Evolutionary conservation across 768 basidiomycete genomes (phyloP).

Genomic region (Agaricus sinodeliciosus): DNA sequence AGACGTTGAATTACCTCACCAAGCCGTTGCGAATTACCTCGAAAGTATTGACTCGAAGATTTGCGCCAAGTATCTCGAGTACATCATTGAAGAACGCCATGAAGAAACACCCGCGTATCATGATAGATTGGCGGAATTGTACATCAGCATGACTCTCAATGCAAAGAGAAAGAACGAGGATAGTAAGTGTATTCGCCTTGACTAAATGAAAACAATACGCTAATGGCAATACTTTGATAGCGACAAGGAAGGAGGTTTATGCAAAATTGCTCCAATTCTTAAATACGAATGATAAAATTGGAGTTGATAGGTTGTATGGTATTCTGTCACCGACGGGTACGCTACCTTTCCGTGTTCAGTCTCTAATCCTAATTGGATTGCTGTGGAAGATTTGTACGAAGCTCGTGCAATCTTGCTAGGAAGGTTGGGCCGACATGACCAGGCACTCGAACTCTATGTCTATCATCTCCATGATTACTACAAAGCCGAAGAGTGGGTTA

Average conservation of each 20-base stretch:
- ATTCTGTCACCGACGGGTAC: constrained; percentile 77
- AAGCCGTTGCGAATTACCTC: constrained; percentile 70
- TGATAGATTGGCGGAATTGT: constrained; percentile 84
- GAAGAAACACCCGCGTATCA: constrained; percentile 71
- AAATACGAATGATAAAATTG: constrained; percentile 59
- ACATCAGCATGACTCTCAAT: constrained; percentile 59
- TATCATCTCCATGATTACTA: constrained; percentile 75
- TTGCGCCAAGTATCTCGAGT: constrained; percentile 79
- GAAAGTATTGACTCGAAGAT: constrained; percentile 63
- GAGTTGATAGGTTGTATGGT: constrained; percentile 74
- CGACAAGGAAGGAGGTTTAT: constrained; percentile 44
- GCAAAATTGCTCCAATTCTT: constrained; percentile 75
- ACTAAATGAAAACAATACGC: background rate
- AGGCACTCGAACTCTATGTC: constrained; percentile 92
- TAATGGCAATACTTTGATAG: constrained; percentile 26
- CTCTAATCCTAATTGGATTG: background rate
- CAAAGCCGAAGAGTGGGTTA: constrained; percentile 82
- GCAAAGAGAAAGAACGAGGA: constrained; percentile 56
- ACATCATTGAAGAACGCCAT: constrained; percentile 65
- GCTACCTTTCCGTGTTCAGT: constrained; percentile 11
- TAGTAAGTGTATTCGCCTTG: constrained; percentile 29
- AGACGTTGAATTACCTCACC: constrained; percentile 83
- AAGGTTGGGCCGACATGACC: constrained; percentile 84
- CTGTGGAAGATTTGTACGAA: constrained; percentile 68
- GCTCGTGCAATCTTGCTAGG: constrained; percentile 90